Evolutionary conservation across 2,329 filamentous ascomycete species (phyloP), one percentile per base, ranked within the genome.

Genomic region (Nemania sp.): DNA sequence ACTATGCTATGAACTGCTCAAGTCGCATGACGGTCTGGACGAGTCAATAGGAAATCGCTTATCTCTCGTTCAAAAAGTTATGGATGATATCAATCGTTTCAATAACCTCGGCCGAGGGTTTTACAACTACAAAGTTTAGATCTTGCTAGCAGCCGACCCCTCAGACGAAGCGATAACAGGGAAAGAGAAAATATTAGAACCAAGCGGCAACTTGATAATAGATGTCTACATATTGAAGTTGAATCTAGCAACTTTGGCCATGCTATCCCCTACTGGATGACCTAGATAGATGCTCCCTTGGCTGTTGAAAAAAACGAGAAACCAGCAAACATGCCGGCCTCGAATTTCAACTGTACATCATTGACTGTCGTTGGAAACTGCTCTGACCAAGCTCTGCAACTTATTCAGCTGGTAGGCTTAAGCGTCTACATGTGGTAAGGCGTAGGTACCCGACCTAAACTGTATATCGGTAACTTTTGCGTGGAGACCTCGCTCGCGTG

Each of bases 91-190:
- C 7, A 57, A 51, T 15, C 46, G 48, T 18, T 57, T 57, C 47
- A 51, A 57, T 35, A 57, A 57, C 35, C 54, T 57, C 7, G 54
- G 54, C 5, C 47, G 54, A 29, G 54, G 54, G 2, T 57, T 57
- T 37, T 57, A 57, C 39, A 51, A 57, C 10, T 57, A 51, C 9
- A 57, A 57, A 34, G 37, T 18, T 15, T 45, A 52, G 21, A 17
- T 17, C 10, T 17, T 46, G n/a, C n/a, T n/a, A n/a, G n/a, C n/a
- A 20, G 13, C 9, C 32, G 20, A 21, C 29, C 9, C 3, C 20
- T n/a, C 10, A 21, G 5, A 47, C 13, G 5, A n/a, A 2, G 21
- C 9, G 20, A 11, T 3, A 17, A 29, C 29, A 32, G 10, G n/a
- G 7, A 3, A 17, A 34, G 11, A 47, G 12, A 32, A n/a, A 47